Evolutionary conservation across 1,139 yeast species (phyloP).

Genomic region (Hemisphaericaspora lyxosophila): DNA sequence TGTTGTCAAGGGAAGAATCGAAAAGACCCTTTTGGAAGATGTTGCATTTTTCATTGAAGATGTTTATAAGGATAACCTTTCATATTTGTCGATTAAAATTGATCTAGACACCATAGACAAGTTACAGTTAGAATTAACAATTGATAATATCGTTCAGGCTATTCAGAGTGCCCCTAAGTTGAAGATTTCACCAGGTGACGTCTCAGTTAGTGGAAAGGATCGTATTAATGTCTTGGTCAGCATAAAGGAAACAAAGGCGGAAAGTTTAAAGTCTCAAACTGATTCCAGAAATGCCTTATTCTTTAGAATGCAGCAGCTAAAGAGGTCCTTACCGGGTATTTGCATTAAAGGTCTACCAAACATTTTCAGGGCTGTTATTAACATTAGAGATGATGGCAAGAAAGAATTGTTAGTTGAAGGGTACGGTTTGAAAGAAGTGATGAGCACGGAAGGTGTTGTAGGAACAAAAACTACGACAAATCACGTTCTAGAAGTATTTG

Average conservation of each 20-base stretch:
- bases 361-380: conserved; percentile 93
- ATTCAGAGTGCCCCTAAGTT: conserved; percentile 83
- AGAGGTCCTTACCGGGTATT: conserved; percentile 80
- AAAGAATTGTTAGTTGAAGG: conserved; percentile 96
- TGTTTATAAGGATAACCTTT: conserved; percentile 79
- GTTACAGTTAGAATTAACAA: conserved; percentile 81
- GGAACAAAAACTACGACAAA: conserved; percentile 87
- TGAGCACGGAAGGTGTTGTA: conserved; percentile 96
- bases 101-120: conserved; percentile 85
- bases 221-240: conserved; percentile 74
- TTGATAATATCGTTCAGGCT: conserved; percentile 85
- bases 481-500: conserved; percentile 86
- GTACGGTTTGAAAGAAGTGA: conserved; percentile 91
- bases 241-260: conserved; percentile 50
- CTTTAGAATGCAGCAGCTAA: conserved; percentile 85
- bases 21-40: conserved; percentile 85
- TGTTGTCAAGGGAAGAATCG: conserved; percentile 96
- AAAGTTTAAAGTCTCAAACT: conserved; percentile 27
- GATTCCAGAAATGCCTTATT: conserved; percentile 56
- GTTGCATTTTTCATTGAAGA: conserved; percentile 90
- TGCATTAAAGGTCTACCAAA: conserved; percentile 92
- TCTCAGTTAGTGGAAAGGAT: conserved; percentile 65
- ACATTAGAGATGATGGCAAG: conserved; percentile 82
- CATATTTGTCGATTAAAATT: conserved; percentile 77
- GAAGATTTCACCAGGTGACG: conserved; percentile 74